Percentiles rank a stretch among this genome's conserved stretches.
These are phyloP conservation scores for Xylaria polymorpha DNA, from an alignment of 2,329 filamentous ascomycete species.

Conservation along the genomic window DNA sequence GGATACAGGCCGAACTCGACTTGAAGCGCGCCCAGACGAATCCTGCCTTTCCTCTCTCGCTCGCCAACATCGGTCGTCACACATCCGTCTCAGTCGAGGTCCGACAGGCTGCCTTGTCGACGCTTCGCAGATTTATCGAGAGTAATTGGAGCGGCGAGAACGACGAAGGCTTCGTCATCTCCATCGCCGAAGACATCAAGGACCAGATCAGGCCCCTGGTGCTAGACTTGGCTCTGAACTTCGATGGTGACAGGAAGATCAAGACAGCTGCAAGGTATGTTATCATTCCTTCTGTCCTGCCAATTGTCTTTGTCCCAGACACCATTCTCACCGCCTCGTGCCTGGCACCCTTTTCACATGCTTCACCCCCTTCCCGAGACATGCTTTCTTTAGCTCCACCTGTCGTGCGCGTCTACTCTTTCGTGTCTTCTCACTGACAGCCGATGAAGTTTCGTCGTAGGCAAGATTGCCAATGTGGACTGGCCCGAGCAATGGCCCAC, in stretches of 20 bases:
- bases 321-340: conserved; percentile 45
- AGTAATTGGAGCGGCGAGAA: conserved; percentile 83
- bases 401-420: not conserved
- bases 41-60: conserved; percentile 79
- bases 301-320: not conserved
- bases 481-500: conserved; percentile 96
- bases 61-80: conserved; percentile 84
- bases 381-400: conserved; percentile 19
- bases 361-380: conserved; percentile 5
- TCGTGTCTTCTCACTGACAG: conserved; percentile 26
- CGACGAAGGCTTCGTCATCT: conserved; percentile 72
- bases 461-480: conserved; percentile 93
- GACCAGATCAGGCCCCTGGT: conserved; percentile 77
- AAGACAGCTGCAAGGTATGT: conserved; percentile 86
- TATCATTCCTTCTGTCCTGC: conserved; percentile 56
- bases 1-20: conserved; percentile 88
- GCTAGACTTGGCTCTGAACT: conserved; percentile 79
- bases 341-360: not conserved
- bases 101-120: conserved; percentile 84
- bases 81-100: conserved; percentile 77
- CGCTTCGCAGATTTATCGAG: conserved; percentile 85
- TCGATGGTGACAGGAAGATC: conserved; percentile 83
- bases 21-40: conserved; percentile 77
- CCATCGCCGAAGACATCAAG: conserved; percentile 79
- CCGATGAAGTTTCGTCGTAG: conserved; percentile 71